Percentiles rank a stretch among this genome's conserved stretches.
These are phyloP conservation scores for Corynespora cassiicola DNA, from an alignment of 2,329 filamentous ascomycete species.

Conservation along the genomic window DNA sequence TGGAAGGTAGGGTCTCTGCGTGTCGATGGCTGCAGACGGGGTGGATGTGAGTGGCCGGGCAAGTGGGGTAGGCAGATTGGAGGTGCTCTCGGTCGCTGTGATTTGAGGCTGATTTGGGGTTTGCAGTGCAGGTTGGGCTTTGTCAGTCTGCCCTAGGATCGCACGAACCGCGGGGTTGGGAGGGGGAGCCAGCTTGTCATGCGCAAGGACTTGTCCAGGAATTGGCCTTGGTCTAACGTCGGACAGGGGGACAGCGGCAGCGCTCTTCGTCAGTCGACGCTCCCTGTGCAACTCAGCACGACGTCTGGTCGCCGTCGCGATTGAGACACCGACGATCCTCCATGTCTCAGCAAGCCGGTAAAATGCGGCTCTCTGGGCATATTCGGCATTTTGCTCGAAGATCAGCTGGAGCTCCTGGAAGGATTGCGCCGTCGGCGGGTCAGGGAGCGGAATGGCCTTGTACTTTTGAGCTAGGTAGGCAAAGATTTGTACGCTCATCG, in stretches of 20 bases:
- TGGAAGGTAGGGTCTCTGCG: slow-evolving; percentile 27
- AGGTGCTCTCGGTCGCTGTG: slow-evolving; percentile 53
- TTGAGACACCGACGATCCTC: slow-evolving; percentile 60
- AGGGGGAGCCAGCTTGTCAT: slow-evolving; percentile 26
- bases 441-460: slow-evolving; percentile 46
- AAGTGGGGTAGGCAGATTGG: slow-evolving; percentile 63
- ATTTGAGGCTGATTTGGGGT: slow-evolving; percentile 36
- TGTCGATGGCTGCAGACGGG: slow-evolving; percentile 4
- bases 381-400: slow-evolving; percentile 61
- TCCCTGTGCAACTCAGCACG: slow-evolving; percentile 41
- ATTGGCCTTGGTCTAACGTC: slow-evolving; percentile 13
- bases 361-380: slow-evolving; percentile 58
- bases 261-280: slow-evolving; percentile 26
- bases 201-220: slow-evolving; percentile 23
- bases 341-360: slow-evolving; percentile 64
- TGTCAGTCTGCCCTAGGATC: slow-evolving; percentile 39
- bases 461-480: slow-evolving; percentile 54
- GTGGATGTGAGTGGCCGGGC: slow-evolving; percentile 50
- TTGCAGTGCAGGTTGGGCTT: slow-evolving; percentile 24
- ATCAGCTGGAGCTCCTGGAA: slow-evolving; percentile 46
- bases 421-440: slow-evolving; percentile 46
- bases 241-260: slow-evolving; percentile 14
- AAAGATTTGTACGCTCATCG: slow-evolving; percentile 44
- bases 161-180: slow-evolving; percentile 42
- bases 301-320: slow-evolving; percentile 56